These are phyloP conservation scores for Neoboletus magnificus DNA, from an alignment of 768 basidiomycete genomes.

Conservation along the genomic window DNA sequence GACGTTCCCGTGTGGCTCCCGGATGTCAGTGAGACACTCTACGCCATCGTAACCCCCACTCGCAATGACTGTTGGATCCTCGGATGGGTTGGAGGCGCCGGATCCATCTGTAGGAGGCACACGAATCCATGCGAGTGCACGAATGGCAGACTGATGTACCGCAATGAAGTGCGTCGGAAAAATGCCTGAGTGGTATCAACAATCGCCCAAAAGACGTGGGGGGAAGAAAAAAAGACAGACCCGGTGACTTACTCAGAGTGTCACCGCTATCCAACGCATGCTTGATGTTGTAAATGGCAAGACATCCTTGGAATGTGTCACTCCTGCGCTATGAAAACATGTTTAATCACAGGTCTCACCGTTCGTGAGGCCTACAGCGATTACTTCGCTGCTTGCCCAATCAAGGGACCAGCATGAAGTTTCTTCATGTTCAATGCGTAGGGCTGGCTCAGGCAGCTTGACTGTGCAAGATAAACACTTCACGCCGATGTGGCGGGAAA, in stretches of 20 bases:
- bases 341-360: conserved; percentile 44
- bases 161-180: conserved; percentile 71
- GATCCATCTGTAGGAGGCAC: conserved; percentile 52
- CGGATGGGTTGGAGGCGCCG: conserved; percentile 44
- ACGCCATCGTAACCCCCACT: conserved; percentile 82
- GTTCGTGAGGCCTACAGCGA: conserved; percentile 83
- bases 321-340: neutral
- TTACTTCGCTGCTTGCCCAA: conserved; percentile 81
- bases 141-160: conserved; percentile 78
- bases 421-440: conserved; percentile 74
- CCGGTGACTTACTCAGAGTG: conserved; percentile 28
- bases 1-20: conserved; percentile 62
- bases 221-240: neutral
- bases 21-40: conserved; percentile 71
- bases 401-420: conserved; percentile 78
- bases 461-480: conserved; percentile 38
- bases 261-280: conserved; percentile 36
- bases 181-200: conserved; percentile 27
- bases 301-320: conserved; percentile 39
- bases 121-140: conserved; percentile 71
- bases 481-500: neutral
- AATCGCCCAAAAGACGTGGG: neutral
- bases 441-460: conserved; percentile 55
- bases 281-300: conserved; percentile 57
- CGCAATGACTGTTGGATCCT: conserved; percentile 69